Conservation (phyloP, 768 basidiomycete species). For the Trichaptum fuscoviolaceum region DNA sequence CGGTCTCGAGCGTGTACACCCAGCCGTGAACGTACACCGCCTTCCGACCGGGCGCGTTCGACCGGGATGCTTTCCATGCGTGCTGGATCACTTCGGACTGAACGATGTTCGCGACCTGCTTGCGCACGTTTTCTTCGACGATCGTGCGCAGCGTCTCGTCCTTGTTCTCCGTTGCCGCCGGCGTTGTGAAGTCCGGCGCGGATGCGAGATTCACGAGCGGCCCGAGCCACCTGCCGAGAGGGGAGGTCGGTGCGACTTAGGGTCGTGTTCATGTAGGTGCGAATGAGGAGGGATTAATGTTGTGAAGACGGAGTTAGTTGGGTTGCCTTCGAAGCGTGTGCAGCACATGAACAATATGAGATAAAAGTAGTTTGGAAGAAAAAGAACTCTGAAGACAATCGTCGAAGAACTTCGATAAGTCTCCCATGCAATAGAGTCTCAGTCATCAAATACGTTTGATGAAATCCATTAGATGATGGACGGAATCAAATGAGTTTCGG, state of each 20-base stretch:
- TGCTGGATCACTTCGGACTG: slow-evolving; percentile 38
- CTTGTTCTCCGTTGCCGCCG: slow-evolving; percentile 18
- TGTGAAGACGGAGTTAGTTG: background rate
- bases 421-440: background rate
- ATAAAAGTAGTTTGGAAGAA: slow-evolving; percentile 12
- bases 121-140: slow-evolving; percentile 49
- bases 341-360: slow-evolving; percentile 14
- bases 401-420: background rate
- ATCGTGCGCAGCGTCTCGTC: slow-evolving; percentile 24
- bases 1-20: slow-evolving; percentile 62
- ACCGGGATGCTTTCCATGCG: slow-evolving; percentile 30
- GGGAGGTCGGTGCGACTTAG: slow-evolving; percentile 19
- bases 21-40: slow-evolving; percentile 60
- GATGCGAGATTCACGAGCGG: slow-evolving; percentile 55
- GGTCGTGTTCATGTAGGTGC: background rate
- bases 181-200: slow-evolving; percentile 37
- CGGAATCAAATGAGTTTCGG: background rate
- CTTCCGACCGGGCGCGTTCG: slow-evolving; percentile 20
- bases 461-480: background rate
- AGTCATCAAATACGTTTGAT: background rate
- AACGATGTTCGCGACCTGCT: slow-evolving; percentile 32
- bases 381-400: background rate
- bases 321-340: background rate
- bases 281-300: background rate
- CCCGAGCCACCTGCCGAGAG: slow-evolving; percentile 67